phyloP scores from a whole-genome alignment of 768 basidiomycete species.

The Termitomyces sp. region DNA sequence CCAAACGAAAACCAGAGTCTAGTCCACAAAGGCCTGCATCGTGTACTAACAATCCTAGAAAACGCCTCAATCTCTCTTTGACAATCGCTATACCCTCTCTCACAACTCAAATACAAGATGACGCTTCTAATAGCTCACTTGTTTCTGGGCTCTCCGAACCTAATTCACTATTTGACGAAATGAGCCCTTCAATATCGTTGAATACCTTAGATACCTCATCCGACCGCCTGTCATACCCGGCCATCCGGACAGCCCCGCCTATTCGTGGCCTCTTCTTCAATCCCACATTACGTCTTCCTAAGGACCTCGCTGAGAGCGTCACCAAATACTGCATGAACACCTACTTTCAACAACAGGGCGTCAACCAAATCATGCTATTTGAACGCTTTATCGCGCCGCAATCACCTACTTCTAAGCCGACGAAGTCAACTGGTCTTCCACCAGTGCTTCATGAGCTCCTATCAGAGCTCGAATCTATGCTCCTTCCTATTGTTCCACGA shows the following conservation, averaged over 20 bases:
- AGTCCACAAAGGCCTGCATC: neutral
- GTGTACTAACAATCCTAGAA: neutral
- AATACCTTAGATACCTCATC: neutral
- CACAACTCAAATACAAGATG: neutral
- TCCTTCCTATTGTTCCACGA: conserved; percentile 47
- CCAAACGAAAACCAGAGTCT: conserved; percentile 8
- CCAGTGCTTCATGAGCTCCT: conserved; percentile 53
- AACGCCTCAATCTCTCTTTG: conserved; percentile 15
- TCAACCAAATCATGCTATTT: conserved; percentile 90
- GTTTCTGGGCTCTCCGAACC: conserved; percentile 20
- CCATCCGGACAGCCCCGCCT: conserved; percentile 41
- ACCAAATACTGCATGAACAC: conserved; percentile 48
- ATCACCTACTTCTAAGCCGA: conserved; percentile 2
- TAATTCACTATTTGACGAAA: conserved; percentile 51
- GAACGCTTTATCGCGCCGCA: conserved; percentile 35
- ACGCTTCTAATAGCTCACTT: conserved; percentile 1
- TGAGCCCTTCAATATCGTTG: neutral
- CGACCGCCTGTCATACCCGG: conserved; percentile 10
- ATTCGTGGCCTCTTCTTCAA: conserved; percentile 67
- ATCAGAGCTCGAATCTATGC: conserved; percentile 39
- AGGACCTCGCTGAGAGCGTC: conserved; percentile 47
- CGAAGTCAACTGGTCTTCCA: conserved; percentile 46
- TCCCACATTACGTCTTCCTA: conserved; percentile 46
- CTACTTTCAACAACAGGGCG: conserved; percentile 47
- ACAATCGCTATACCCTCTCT: conserved; percentile 16